Base-by-base conservation (phyloP, 1,139 yeast species). In the Candida tropicalis region DNA sequence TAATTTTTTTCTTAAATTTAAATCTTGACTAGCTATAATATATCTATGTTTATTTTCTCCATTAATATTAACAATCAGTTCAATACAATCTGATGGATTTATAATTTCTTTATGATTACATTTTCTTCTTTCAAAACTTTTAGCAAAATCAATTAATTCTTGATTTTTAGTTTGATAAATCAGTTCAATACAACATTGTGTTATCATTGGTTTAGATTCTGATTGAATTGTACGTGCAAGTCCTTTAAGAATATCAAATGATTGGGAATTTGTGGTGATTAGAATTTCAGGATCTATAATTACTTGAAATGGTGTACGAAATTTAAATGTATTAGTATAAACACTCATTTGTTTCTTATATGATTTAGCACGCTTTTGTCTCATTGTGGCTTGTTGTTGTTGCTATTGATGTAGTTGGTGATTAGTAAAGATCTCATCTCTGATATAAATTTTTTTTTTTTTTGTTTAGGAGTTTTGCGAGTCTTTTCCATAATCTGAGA, bases 101-200 rank as follows among this genome's bases (percentile, higher is more conserved):
- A 52, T 50, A 39, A 75, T 63, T 38, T 78, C 81, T 8, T 79
- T 75, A 57, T 80, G 85, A 51, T 75, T 75, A 57, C 85, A 80
- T 46, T 76, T 62, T 53, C 84, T 68, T 67, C 97, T 82, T 65
- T 93, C 99, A 53, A 85, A 87, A 16, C 71, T 60, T 62, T 90
- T 93, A 8, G 95, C 98, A 29, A 84, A 58, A 26, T 77, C 85
- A 43, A 93, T 88, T 2, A 95, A 95, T 3, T 65, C 68, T 56
- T 87, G 89, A 56, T 88, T 79, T 22, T 81, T 78, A 9, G 86
- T 73, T 39, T 76, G 75, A 61, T 93, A 95, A 28, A 93, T 69
- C 20, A 87, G 85, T 60, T 89, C 89, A 75, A 95, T 88, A 56
- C 96, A 87, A 59, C 99, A 95, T 65, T 93, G 99, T 1, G 99